Conservation (phyloP, 225 moss, liverwort and hornwort species). For the Pseudoscleropodium purum region DNA sequence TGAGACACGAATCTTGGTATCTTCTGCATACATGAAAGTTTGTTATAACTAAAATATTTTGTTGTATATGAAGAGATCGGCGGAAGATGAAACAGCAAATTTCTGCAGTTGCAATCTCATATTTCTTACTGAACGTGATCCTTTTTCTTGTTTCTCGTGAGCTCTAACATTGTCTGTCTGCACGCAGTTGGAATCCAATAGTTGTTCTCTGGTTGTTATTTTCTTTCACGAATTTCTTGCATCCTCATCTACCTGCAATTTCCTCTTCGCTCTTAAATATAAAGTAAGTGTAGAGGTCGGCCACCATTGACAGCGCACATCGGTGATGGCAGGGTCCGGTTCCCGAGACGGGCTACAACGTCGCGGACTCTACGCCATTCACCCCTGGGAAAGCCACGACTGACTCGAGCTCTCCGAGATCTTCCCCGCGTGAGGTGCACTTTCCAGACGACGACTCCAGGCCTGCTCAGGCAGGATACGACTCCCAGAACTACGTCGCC, state of each 20-base stretch:
- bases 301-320: neutral
- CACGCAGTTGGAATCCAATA: neutral
- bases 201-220: neutral
- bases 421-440: neutral
- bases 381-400: neutral
- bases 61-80: neutral
- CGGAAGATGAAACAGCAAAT: no score
- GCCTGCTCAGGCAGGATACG: neutral
- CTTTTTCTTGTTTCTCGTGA: neutral
- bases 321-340: constrained; percentile 3
- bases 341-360: neutral
- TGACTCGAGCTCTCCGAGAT: neutral
- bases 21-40: neutral
- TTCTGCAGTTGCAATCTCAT: neutral
- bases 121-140: neutral
- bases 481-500: neutral
- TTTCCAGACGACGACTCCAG: neutral
- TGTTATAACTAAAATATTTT: neutral
- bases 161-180: neutral
- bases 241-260: neutral
- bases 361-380: neutral
- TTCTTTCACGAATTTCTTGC: neutral
- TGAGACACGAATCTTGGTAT: neutral
- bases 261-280: neutral
- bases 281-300: neutral